These are phyloP conservation scores for Xylaria sp. DNA, from an alignment of 2,329 filamentous ascomycete genomes.

Conservation along the genomic window DNA sequence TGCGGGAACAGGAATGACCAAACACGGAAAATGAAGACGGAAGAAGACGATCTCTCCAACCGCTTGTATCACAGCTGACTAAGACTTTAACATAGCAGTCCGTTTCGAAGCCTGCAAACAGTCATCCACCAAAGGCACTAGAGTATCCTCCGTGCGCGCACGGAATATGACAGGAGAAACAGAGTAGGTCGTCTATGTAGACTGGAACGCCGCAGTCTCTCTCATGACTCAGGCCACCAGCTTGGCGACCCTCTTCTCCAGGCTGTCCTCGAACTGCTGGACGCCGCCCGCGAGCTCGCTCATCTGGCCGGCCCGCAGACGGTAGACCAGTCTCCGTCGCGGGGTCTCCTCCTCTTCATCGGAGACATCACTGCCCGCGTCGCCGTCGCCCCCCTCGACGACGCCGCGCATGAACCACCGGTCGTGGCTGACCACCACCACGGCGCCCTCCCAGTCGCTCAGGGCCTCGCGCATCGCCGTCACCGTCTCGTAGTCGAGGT, in stretches of 20 bases:
- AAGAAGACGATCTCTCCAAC: not conserved
- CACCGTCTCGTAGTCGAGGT: conserved; percentile 85
- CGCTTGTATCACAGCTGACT: conserved; percentile 5
- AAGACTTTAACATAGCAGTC: not conserved
- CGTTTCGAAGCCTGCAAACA: not conserved
- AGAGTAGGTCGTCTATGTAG: no score
- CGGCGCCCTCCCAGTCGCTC: conserved; percentile 75
- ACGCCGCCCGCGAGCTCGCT: conserved; percentile 68
- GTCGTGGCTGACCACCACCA: conserved; percentile 83
- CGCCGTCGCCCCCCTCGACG: conserved; percentile 67
- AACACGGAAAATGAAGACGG: not conserved
- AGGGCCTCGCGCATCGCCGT: conserved; percentile 75
- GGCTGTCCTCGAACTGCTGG: conserved; percentile 64
- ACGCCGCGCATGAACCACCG: conserved; percentile 81
- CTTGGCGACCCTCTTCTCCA: conserved; percentile 43
- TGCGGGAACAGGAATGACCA: not conserved
- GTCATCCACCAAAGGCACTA: not conserved
- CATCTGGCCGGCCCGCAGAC: conserved; percentile 68
- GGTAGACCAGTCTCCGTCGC: conserved; percentile 67
- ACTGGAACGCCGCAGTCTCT: not conserved
- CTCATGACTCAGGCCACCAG: conserved; percentile 36
- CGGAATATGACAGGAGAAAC: not conserved
- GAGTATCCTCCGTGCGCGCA: not conserved
- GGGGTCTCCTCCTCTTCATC: conserved; percentile 57
- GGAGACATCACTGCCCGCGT: conserved; percentile 52